These are phyloP conservation scores for Stenocarpella maydis DNA, from an alignment of 2,329 filamentous ascomycete species.

Conservation along the genomic window DNA sequence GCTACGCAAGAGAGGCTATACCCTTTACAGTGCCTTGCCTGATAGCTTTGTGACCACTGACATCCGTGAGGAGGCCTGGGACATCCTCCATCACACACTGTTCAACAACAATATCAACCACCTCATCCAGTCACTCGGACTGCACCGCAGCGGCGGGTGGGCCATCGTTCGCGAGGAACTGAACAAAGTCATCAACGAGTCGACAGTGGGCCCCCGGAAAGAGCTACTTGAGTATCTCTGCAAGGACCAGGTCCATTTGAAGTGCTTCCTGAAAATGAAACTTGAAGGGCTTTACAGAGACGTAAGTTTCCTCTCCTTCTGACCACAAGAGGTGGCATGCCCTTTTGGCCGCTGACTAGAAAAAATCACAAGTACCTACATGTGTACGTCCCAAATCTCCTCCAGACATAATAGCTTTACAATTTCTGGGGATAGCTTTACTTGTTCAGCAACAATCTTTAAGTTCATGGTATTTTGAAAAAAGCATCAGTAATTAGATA, in stretches of 20 bases:
- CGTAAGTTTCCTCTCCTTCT: not conserved
- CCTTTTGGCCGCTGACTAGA: not conserved
- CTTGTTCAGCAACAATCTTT: not conserved
- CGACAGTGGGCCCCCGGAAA: not conserved
- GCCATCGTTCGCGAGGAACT: conserved; percentile 18
- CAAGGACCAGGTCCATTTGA: not conserved
- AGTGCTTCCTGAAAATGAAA: conserved; percentile 24
- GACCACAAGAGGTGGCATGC: not conserved
- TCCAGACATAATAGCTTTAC: not conserved
- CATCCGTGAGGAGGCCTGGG: not conserved
- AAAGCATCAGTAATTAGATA: not conserved
- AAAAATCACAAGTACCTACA: not conserved
- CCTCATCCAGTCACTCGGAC: not conserved
- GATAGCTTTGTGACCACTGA: conserved; percentile 23
- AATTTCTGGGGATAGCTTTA: too few species aligned
- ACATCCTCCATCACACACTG: conserved; percentile 4
- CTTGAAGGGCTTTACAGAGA: conserved; percentile 21
- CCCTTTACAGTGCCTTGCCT: conserved; percentile 8
- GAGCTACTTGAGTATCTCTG: conserved; percentile 2
- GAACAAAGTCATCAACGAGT: not conserved
- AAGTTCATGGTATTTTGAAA: not conserved
- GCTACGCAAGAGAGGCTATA: conserved; percentile 10
- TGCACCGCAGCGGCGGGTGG: conserved; percentile 19
- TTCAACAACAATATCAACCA: conserved; percentile 26
- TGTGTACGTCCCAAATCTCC: conserved; percentile 14